Base-by-base conservation (phyloP, 2,329 filamentous ascomycete genomes). In the Pseudogymnoascus sp. region DNA sequence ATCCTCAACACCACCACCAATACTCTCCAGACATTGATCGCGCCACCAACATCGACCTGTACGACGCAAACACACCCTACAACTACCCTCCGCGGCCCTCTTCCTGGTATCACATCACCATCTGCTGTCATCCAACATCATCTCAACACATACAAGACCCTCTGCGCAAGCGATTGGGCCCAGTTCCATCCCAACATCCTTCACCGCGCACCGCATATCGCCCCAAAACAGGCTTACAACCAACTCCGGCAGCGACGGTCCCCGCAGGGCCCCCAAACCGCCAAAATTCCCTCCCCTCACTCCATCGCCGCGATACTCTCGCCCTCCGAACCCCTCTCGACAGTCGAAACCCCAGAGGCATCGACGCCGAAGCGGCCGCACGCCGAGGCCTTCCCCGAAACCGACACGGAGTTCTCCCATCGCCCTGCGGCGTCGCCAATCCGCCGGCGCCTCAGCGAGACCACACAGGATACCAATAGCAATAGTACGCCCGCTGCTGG, bases 261-360 rank as follows among this genome's bases (percentile, higher is more conserved):
- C 42, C 42, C 42, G 42, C 42, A 47, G 42, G 42, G 42, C 42
- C 42, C 13, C 19, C 42, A 31, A 69, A 72, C 71, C 72, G 71
- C 69, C 70, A 74, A 66, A 38, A 74, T 74, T 73, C 70, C 70
- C 68, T 72, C 73, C 64, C 69, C 71, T 66, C 71, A 74, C 53
- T 71, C 71, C 64, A 67, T 74, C 69, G 71, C 72, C 60, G 71
- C 72, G 70, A 74, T 74, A 53, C 71, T 74, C 42, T 73, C 73
- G 71, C 72, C 72, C 38, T 67, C 69, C 50, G 68, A 69, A 47
- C 69, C 68, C 62, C 62, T 67, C 28, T 63, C 67, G 3, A 64
- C 64, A 21, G 19, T 65, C 50, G 67, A 66, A 63, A 66, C 64
- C 15, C 69, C 70, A 62, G 69, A 69, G 60, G 66, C 70, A 21